A percentile compares a stretch with the other conserved stretches of the same genome.
phyloP scores from a whole-genome alignment of 208 protist genomes.

The Crithidia expoeki region DNA sequence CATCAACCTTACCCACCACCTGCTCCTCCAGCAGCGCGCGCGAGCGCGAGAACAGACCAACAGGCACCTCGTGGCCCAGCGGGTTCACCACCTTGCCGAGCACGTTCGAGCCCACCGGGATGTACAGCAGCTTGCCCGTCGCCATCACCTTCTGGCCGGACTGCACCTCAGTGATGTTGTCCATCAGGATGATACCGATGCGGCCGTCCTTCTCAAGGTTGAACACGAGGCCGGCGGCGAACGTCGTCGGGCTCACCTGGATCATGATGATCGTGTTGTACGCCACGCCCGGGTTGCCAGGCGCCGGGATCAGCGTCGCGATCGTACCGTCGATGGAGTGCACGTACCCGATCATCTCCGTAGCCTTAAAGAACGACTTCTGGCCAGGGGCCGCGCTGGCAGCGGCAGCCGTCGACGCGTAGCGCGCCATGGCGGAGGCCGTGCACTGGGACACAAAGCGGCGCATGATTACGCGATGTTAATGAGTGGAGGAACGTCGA shows the following conservation, averaged over 20 bases:
- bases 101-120: slow-evolving; percentile 79
- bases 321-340: slow-evolving; percentile 90
- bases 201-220: slow-evolving; percentile 89
- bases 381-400: slow-evolving; percentile 48
- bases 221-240: slow-evolving; percentile 80
- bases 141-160: slow-evolving; percentile 90
- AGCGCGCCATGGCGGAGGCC: slow-evolving; percentile 42
- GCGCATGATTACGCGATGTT: too few relatives aligned
- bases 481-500: too few relatives aligned
- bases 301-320: slow-evolving; percentile 80
- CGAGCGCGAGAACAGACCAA: slow-evolving; percentile 65
- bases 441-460: slow-evolving; percentile 59
- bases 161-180: slow-evolving; percentile 87
- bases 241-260: slow-evolving; percentile 78
- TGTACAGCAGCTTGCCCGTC: slow-evolving; percentile 85
- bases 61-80: slow-evolving; percentile 80
- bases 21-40: slow-evolving; percentile 52
- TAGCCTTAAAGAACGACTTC: slow-evolving; percentile 86
- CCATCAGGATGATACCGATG: slow-evolving; percentile 89
- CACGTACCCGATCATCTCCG: slow-evolving; percentile 87
- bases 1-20: slow-evolving; percentile 83
- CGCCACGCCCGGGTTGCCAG: slow-evolving; percentile 74
- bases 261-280: slow-evolving; percentile 91
- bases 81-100: slow-evolving; percentile 90
- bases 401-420: slow-evolving; percentile 41